Evolutionary conservation across 371 early-diverging fungal genomes (phyloP).

Genomic region (Actinomucor elegans): DNA sequence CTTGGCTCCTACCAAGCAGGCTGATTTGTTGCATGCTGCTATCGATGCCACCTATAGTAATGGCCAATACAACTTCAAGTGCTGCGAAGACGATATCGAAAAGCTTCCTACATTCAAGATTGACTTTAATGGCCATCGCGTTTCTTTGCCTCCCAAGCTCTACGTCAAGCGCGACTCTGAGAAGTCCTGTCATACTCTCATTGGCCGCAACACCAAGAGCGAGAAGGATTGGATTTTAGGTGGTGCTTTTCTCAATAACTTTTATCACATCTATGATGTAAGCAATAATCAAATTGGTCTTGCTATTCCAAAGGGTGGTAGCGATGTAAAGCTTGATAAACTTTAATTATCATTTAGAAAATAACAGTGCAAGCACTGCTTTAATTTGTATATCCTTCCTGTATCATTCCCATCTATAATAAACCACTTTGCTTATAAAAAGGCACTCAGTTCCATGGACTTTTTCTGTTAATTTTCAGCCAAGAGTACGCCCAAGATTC

Average conservation of each 20-base stretch:
- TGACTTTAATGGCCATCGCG: slow-evolving; percentile 35
- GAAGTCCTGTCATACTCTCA: slow-evolving; percentile 28
- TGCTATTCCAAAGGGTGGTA: slow-evolving; percentile 35
- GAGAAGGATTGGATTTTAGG: slow-evolving; percentile 45
- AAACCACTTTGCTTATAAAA: too few relatives aligned
- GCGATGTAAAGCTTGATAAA: slow-evolving; percentile 35
- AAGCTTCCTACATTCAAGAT: slow-evolving; percentile 36
- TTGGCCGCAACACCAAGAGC: slow-evolving; percentile 20
- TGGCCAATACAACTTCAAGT: slow-evolving; percentile 25
- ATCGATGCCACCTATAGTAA: slow-evolving; percentile 33
- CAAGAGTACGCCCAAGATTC: too few relatives aligned
- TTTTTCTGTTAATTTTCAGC: too few relatives aligned
- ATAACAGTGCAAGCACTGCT: too few relatives aligned
- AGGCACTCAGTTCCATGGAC: too few relatives aligned
- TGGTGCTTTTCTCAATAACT: slow-evolving; percentile 43
- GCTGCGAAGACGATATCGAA: slow-evolving; percentile 28
- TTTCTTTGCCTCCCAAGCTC: slow-evolving; percentile 32
- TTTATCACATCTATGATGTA: slow-evolving; percentile 42
- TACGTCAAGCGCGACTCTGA: slow-evolving; percentile 26
- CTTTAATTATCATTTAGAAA: slow-evolving; percentile 4
- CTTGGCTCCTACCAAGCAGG: slow-evolving; percentile 40
- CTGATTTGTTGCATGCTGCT: slow-evolving; percentile 38
- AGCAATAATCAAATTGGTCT: slow-evolving; percentile 38
- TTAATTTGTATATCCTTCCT: neutral
- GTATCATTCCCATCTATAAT: slow-evolving; percentile 2